These are phyloP conservation scores for Rosellinia necatrix DNA, from an alignment of 2,329 filamentous ascomycete genomes.

Conservation along the genomic window DNA sequence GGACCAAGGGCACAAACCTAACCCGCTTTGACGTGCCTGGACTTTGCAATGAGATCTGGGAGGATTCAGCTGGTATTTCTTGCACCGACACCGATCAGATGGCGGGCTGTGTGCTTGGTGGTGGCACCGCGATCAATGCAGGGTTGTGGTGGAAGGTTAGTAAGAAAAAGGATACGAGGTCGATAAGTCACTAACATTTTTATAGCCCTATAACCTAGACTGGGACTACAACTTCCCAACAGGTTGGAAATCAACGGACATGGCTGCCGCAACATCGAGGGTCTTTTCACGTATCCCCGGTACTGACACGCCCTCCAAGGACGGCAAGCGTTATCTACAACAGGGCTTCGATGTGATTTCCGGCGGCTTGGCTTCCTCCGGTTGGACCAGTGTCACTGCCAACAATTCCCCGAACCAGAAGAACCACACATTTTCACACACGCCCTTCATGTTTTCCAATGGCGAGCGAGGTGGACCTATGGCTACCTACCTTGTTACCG, in stretches of 20 bases:
- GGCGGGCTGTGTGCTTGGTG: conserved; percentile 73
- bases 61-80: conserved; percentile 64
- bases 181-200: conserved; percentile 20
- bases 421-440: conserved; percentile 67
- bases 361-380: conserved; percentile 60
- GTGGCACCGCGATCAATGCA: conserved; percentile 69
- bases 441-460: conserved; percentile 68
- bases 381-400: conserved; percentile 67
- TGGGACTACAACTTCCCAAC: conserved; percentile 74
- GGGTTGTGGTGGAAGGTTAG: conserved; percentile 68
- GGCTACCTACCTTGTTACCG: conserved; percentile 71
- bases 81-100: conserved; percentile 74
- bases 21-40: conserved; percentile 75
- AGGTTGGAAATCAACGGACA: conserved; percentile 71
- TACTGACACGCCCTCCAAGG: conserved; percentile 67
- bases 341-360: conserved; percentile 68
- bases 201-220: conserved; percentile 63
- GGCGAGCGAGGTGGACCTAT: conserved; percentile 72
- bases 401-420: conserved; percentile 65
- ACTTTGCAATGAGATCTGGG: conserved; percentile 73
- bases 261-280: conserved; percentile 61
- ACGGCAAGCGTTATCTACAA: conserved; percentile 70
- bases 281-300: conserved; percentile 74
- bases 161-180: conserved; percentile 5
- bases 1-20: conserved; percentile 64